Evolutionary conservation across 176 grass and related monocot species (phyloP), one percentile per base, ranked within the genome.

Genomic region (Oryza meridionalis): DNA sequence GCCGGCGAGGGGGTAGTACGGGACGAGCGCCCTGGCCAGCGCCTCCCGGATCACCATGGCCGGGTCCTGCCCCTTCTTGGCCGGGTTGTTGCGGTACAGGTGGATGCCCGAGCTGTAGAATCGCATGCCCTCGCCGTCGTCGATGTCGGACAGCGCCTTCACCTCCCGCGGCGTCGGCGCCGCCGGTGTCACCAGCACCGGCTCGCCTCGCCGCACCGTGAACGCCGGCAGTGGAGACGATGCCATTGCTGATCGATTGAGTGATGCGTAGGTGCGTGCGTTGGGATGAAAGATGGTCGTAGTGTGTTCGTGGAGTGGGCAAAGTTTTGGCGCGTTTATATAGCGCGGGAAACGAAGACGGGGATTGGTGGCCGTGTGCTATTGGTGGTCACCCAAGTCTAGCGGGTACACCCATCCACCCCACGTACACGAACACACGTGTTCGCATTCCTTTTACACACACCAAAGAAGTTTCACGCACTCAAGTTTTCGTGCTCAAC

Each of bases 1-100:
- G 17, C 89, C 94, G 1, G 94, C 94, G 22, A 94, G 73, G 0
- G 94, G 91, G 47, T 97, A 90, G 82, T 97, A 97, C 0, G 86
- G 88, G 9, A 97, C 92, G 11, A 97, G 87, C 13, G 89, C 92
- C 85, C 21, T 25, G 0, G 89, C 87, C 5, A 94, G 74, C 16
- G 91, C 91, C 16, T 76, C 94, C 3, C 78, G 81, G 87, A 97
- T 86, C 58, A 88, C 89, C 10, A 0, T 14, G 7, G 87, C 87
- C 0, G 94, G 91, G 51, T 94, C 85, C 7, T 62, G 62, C 0
- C 79, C 79, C 2, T 9, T 8, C 76, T 76, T 97, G 67, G 80
- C 4, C 8, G 92, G 92, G 63, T 82, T 58, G 22, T 12, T 9
- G 15, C 75, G 78, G 79, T 88, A 97, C 71, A 94, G 78, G 75